Conservation (phyloP, 208 protist genomes). For the Leishmania gerbilli region DNA sequence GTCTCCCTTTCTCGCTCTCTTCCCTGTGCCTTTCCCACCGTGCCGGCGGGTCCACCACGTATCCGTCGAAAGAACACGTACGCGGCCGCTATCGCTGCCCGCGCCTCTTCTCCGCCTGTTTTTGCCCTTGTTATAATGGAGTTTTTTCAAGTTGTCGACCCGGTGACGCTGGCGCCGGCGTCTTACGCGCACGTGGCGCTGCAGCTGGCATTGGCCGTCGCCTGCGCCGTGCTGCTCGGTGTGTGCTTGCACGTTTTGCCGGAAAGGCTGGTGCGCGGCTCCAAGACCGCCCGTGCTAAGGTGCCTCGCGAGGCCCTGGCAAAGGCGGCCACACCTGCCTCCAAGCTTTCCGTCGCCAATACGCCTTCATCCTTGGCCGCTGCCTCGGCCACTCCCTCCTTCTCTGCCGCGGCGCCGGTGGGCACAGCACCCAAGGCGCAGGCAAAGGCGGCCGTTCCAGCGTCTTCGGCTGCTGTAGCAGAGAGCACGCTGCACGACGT, state of each 20-base stretch:
- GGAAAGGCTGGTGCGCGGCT: constrained; percentile 19
- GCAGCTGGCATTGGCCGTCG: constrained; percentile 21
- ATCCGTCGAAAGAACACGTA: background rate
- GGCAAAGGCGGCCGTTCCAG: background rate
- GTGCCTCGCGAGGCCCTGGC: background rate
- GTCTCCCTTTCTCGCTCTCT: background rate
- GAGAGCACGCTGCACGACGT: constrained; percentile 26
- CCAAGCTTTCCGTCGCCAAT: background rate
- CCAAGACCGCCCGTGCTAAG: background rate
- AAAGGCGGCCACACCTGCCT: background rate
- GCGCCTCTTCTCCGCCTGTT: background rate
- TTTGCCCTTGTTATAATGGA: constrained; percentile 23
- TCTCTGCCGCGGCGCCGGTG: background rate
- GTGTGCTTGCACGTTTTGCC: constrained; percentile 32
- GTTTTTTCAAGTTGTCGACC: constrained; percentile 40
- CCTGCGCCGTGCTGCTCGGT: constrained; percentile 24
- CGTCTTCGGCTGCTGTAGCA: background rate
- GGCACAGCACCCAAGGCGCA: background rate
- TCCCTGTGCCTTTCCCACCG: background rate
- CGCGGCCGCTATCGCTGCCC: background rate
- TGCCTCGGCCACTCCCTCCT: background rate
- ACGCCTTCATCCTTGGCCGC: background rate
- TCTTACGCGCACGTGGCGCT: constrained; percentile 15
- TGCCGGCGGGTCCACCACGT: no score
- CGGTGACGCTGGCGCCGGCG: constrained; percentile 7